Percentiles rank a stretch among this genome's conserved stretches.
Conservation (phyloP, 1,284 basidiomycete species). For the Cystobasidiaceae sp. region DNA sequence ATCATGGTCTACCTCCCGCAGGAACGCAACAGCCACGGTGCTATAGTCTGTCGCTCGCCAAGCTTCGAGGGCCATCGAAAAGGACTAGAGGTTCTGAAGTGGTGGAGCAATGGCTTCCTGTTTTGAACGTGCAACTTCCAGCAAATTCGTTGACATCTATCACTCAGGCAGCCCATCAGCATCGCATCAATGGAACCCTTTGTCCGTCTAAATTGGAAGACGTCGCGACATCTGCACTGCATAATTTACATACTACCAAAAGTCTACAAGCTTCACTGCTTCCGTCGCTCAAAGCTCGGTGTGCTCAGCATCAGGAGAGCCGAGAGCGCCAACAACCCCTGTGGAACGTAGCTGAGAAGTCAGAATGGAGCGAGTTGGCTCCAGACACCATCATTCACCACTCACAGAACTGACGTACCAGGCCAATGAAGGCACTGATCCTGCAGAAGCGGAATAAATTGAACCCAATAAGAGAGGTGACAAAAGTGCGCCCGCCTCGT, state of each 20-base stretch:
- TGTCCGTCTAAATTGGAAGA: too few species aligned
- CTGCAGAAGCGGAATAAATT: conserved; percentile 17
- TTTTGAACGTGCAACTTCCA: too few species aligned
- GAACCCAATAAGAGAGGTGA: conserved; percentile 7
- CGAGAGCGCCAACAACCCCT: background rate
- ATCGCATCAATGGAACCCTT: too few species aligned
- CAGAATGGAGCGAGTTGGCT: background rate
- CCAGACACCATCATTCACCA: background rate
- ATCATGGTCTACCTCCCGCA: conserved; percentile 36
- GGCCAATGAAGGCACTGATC: background rate
- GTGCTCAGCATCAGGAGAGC: background rate
- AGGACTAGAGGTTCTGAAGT: conserved; percentile 34
- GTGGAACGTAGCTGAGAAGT: background rate
- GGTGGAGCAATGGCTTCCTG: conserved; percentile 34
- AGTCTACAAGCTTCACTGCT: too few species aligned
- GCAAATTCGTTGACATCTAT: too few species aligned
- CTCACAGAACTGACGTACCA: conserved; percentile 18
- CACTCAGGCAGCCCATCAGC: too few species aligned
- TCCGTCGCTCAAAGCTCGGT: background rate
- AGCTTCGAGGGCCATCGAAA: conserved; percentile 26
- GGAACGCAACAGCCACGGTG: conserved; percentile 35
- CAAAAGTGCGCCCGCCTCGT: conserved; percentile 19
- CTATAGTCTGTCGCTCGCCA: conserved; percentile 34
- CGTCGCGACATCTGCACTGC: too few species aligned
- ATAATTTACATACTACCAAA: too few species aligned